A percentile compares a stretch with the other conserved stretches of the same genome.
Evolutionary conservation across 225 moss, liverwort and hornwort genomes (phyloP).

Genomic region (Ulota crispa): DNA sequence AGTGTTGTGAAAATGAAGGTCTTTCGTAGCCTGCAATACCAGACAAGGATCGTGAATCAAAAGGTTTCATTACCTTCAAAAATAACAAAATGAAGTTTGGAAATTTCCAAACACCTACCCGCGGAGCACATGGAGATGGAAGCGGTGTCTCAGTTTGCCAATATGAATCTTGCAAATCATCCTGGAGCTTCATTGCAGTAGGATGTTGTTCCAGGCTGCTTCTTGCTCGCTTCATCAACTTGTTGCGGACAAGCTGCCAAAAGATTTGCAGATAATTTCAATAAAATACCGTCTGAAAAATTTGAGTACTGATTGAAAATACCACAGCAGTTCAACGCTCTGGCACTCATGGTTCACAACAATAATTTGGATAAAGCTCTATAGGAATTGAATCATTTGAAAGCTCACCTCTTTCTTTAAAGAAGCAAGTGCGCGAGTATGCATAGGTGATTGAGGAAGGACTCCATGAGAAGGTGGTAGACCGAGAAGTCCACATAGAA

Average conservation of each 20-base stretch:
- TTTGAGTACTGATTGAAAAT: background rate
- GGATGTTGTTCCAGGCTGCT: conserved; percentile 51
- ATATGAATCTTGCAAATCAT: conserved; percentile 56
- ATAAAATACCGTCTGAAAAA: background rate
- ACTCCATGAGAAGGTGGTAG: conserved; percentile 94
- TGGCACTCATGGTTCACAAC: background rate
- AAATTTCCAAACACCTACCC: conserved; percentile 28
- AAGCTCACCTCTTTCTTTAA: conserved; percentile 69
- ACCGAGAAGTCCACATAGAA: conserved; percentile 74
- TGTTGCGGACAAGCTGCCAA: conserved; percentile 61
- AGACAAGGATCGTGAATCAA: conserved; percentile 12
- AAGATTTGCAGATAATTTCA: background rate
- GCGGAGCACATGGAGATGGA: conserved; percentile 37
- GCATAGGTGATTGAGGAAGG: conserved; percentile 84
- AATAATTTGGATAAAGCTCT: background rate
- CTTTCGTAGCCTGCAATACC: conserved; percentile 33
- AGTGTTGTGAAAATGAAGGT: conserved; percentile 25
- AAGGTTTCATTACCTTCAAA: background rate
- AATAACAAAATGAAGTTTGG: background rate
- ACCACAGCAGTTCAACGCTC: background rate
- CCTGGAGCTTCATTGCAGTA: conserved; percentile 38
- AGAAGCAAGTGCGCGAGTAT: conserved; percentile 69
- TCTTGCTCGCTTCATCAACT: conserved; percentile 54
- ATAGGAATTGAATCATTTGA: background rate
- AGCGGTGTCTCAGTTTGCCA: conserved; percentile 53